Percentiles rank a stretch among this genome's conserved stretches.
Conservation (phyloP, 495 filamentous ascomycete genomes). For the Aspergillus taichungensis region DNA sequence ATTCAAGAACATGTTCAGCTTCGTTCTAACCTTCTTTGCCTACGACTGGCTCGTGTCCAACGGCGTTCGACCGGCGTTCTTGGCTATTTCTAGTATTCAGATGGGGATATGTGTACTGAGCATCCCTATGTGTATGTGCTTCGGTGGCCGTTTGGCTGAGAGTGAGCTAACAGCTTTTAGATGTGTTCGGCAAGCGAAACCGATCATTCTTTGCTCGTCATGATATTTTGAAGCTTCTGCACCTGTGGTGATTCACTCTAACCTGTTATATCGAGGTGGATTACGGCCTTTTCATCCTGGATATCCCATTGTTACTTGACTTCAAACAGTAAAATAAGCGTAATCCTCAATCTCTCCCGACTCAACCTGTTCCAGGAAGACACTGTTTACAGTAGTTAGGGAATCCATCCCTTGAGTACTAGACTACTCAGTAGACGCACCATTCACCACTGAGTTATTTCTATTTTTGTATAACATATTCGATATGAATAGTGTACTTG, state of each 20-base stretch:
- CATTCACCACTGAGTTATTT: no score
- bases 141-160: not conserved
- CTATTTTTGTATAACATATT: no score
- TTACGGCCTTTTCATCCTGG: no score
- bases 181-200: conserved; percentile 74
- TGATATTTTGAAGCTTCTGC: conserved; percentile 54
- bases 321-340: no score
- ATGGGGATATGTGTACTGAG: conserved; percentile 61
- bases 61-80: conserved; percentile 56
- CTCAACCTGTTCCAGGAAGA: no score
- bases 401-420: no score
- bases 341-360: no score
- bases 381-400: no score
- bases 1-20: conserved; percentile 91
- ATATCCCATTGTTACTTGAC: no score
- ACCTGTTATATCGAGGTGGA: not conserved
- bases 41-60: conserved; percentile 66
- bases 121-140: conserved; percentile 68
- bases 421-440: no score
- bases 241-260: conserved; percentile 24
- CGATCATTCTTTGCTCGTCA: conserved; percentile 61
- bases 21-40: conserved; percentile 71
- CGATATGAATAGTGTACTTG: no score
- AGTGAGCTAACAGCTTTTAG: conserved; percentile 28
- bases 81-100: conserved; percentile 65